A percentile compares a stretch with the other conserved stretches of the same genome.
These are phyloP conservation scores for Furcasterigmium furcatum DNA, from an alignment of 2,329 filamentous ascomycete genomes.

Conservation along the genomic window DNA sequence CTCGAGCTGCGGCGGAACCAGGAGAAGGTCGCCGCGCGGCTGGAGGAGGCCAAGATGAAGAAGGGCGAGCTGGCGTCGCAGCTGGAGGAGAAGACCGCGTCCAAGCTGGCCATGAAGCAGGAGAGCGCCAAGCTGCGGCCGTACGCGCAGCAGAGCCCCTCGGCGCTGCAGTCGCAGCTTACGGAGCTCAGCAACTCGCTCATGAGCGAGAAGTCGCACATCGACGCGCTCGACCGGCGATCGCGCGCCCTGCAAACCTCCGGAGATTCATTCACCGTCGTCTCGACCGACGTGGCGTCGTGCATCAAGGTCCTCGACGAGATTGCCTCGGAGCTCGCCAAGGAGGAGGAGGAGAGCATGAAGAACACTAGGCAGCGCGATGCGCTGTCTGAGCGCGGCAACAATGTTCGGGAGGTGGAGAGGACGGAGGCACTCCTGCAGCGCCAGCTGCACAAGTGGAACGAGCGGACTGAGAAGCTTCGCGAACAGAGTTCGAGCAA, in stretches of 20 bases:
- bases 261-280: constrained; percentile 81
- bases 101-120: constrained; percentile 69
- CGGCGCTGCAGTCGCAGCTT: constrained; percentile 75
- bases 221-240: constrained; percentile 82
- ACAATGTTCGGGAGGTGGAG: constrained; percentile 89
- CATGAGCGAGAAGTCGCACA: constrained; percentile 74
- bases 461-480: constrained; percentile 80
- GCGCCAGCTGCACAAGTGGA: constrained; percentile 81
- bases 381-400: constrained; percentile 80
- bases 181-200: constrained; percentile 79
- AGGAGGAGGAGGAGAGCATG: constrained; percentile 86
- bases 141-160: constrained; percentile 87
- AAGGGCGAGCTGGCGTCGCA: constrained; percentile 71
- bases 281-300: constrained; percentile 78
- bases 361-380: constrained; percentile 81
- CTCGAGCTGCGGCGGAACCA: constrained; percentile 79
- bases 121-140: constrained; percentile 88
- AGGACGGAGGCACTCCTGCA: constrained; percentile 79
- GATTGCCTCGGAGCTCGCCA: constrained; percentile 76
- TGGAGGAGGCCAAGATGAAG: constrained; percentile 79
- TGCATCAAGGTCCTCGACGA: constrained; percentile 90
- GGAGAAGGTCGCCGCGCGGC: constrained; percentile 75
- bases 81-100: constrained; percentile 69
- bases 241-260: constrained; percentile 90
- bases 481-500: constrained; percentile 78